Evolutionary conservation across 306 rosid species (phyloP), one percentile per base, ranked within the genome.

Genomic region (Castanea crenata): DNA sequence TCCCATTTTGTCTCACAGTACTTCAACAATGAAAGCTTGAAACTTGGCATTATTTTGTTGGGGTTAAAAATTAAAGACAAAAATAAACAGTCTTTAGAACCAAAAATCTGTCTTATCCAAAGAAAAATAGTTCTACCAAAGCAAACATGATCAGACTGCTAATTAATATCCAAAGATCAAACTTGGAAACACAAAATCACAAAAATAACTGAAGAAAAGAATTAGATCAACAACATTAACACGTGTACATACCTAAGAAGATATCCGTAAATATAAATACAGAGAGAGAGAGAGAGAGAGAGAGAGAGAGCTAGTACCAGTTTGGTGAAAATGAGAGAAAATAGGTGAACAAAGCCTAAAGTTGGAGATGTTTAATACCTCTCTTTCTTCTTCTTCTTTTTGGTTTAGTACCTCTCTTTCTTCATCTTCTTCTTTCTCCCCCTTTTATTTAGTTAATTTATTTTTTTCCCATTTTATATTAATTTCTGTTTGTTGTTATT

Each of bases 401-500:
- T 25, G 27, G 27, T n/a, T 68, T 9, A 19, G 10, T 12, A 16
- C 41, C 21, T n/a, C 11, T 29, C 25, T 23, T 19, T 20, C 51
- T 69, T 7, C 25, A 10, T 12, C 23, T 69, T 0, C 3, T 55
- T 5, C 44, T 27, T 25, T 19, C 46, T 41, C 46, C 12, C 8
- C 46, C 46, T 41, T 41, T 41, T 41, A 41, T 41, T 7, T 34
- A 6, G 1, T 1, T 35, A 5, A 34, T 35, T 41, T 8, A 41
- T 41, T 41, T 41, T 35, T 41, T 7, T 2, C 46, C 12, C 46
- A 41, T 41, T 35, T 74, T 78, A 20, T 34, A 73, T 65, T 56
- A 21, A 23, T 63, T 79, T 58, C 67, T 64, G 63, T 59, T 70
- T 82, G 83, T 63, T 82, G 85, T 88, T 86, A 82, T 86, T 89